Conservation (phyloP, 345 rosid genomes). For the Physaria fendleri region DNA sequence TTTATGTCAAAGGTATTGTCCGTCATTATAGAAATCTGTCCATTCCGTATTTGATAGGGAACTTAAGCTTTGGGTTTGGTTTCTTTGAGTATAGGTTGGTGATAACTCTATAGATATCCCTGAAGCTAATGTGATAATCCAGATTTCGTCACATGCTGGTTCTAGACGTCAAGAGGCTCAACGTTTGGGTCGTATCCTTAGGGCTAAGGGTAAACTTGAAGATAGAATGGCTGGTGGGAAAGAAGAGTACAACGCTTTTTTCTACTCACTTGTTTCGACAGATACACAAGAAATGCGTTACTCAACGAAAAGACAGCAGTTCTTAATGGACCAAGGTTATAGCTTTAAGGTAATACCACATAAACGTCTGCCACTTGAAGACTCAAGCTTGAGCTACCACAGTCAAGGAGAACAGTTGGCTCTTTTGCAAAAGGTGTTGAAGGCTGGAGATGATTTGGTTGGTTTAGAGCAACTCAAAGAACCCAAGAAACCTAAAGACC, state of each 20-base stretch:
- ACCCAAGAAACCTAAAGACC: conserved; percentile 85
- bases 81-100: conserved; percentile 60
- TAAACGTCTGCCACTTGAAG: conserved; percentile 85
- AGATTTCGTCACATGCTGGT: conserved; percentile 97
- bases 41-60: background rate
- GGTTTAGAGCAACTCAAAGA: conserved; percentile 86
- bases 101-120: conserved; percentile 98
- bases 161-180: conserved; percentile 99
- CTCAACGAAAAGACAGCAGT: conserved; percentile 89
- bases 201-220: conserved; percentile 97
- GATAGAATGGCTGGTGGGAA: conserved; percentile 98
- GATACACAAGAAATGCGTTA: conserved; percentile 98
- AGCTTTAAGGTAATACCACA: conserved; percentile 95
- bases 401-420: conserved; percentile 65
- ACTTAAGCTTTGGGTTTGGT: background rate
- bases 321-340: conserved; percentile 91
- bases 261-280: conserved; percentile 92
- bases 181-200: conserved; percentile 95
- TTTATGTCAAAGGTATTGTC: conserved; percentile 72
- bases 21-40: background rate
- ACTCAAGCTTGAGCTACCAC: conserved; percentile 65
- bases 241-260: conserved; percentile 97
- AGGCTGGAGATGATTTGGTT: conserved; percentile 76
- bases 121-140: conserved; percentile 95
- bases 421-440: conserved; percentile 73